Base-by-base conservation (phyloP, 768 basidiomycete genomes). In the Pisolithus tinctorius region DNA sequence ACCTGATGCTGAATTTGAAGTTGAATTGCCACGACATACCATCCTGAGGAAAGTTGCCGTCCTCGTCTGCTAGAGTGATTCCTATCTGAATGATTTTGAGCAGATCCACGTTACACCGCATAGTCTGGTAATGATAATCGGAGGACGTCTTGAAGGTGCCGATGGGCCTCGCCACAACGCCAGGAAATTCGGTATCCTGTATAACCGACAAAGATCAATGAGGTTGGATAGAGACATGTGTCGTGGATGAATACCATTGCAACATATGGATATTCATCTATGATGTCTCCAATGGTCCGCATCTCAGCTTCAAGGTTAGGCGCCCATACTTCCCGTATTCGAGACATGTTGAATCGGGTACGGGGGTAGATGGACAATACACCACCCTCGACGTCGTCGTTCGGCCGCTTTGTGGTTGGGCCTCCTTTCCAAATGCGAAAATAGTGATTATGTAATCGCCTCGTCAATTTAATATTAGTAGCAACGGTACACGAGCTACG, bases 1-100 rank as follows among this genome's bases (percentile, higher is more conserved):
- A 93, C 95, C 80, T 80, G 55, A 93, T 71, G 68, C 81, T 89
- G 69, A 98, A 99, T 63, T 80, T 81, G 74, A 99, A 98, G 69
- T 99, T 99, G 74, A 99, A 99, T 69, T 99, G 96, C 96, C 96
- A 99, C 48, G 94, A 96, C 29, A 88, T 88, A 34, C 86, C 81
- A 48, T 95, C 94, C 59, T 83, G 83, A 10, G 94, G 92, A 51
- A 85, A 83, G 63, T 93, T 86, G 4, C 96, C 96, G 30, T 96
- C 82, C 66, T 94, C 93, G 67, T 98, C 93, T 38, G 90, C 86
- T 27, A 99, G 74, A 6, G 96, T 96, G 57, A 99, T 80, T 5
- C 96, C 96, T 54, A 98, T 83, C 72, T 99, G 96, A 47, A 99
- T 97, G 71, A 98, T 89, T 74, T 92, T 93, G 58, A 99, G 79